Conservation (phyloP, 352 stramenopile genomes). For the Elongisporangium prolatum region DNA sequence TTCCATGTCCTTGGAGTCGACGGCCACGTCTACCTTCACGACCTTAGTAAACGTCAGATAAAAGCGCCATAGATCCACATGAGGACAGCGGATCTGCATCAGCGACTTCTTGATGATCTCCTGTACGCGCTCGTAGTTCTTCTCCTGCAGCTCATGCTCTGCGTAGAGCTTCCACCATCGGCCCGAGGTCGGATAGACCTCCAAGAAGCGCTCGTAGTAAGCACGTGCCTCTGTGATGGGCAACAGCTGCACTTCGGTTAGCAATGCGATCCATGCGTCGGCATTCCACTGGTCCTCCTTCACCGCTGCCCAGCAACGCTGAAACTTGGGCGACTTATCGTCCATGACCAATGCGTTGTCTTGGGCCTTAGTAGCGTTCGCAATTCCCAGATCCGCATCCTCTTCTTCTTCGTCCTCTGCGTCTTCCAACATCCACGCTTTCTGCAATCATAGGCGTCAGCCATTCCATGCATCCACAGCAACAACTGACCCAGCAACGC, state of each 20-base stretch:
- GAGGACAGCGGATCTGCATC: slow-evolving; percentile 74
- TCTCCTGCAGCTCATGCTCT: slow-evolving; percentile 81
- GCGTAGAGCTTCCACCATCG: slow-evolving; percentile 86
- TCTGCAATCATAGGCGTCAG: slow-evolving; percentile 19
- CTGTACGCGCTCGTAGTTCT: slow-evolving; percentile 83
- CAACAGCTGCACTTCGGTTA: slow-evolving; percentile 75
- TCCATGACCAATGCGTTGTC: slow-evolving; percentile 8
- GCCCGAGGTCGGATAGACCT: slow-evolving; percentile 65
- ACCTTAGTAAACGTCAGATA: slow-evolving; percentile 88
- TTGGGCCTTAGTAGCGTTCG: slow-evolving; percentile 6
- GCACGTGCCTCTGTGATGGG: slow-evolving; percentile 53
- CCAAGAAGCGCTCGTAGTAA: slow-evolving; percentile 78
- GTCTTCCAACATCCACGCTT: slow-evolving; percentile 70
- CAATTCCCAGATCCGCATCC: slow-evolving; percentile 67
- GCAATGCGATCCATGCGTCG: slow-evolving; percentile 72
- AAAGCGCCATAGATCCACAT: slow-evolving; percentile 85
- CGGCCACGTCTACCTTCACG: slow-evolving; percentile 72
- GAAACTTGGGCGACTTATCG: slow-evolving; percentile 56
- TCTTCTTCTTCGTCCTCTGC: slow-evolving; percentile 81
- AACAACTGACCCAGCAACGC: neutral
- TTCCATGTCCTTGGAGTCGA: slow-evolving; percentile 46
- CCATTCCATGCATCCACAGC: neutral
- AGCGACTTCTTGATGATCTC: slow-evolving; percentile 88
- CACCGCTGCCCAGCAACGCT: slow-evolving; percentile 45
- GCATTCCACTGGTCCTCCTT: slow-evolving; percentile 63